Evolutionary conservation across 2,329 filamentous ascomycete genomes (phyloP), one percentile per base, ranked within the genome.

Genomic region (Arthrobotrys iridis): DNA sequence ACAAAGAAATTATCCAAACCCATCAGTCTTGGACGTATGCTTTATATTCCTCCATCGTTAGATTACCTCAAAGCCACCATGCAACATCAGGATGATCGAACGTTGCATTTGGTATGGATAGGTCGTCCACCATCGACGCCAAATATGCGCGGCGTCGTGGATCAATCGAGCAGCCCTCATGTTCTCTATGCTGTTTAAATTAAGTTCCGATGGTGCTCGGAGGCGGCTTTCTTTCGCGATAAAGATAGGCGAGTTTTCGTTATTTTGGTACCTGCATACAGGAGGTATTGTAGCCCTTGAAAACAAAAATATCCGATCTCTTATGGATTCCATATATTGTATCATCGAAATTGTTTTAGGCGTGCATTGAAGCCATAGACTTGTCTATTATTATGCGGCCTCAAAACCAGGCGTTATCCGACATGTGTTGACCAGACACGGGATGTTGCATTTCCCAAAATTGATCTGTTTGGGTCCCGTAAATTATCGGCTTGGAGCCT

Each of bases 141-240:
- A 55, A 55, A 26, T 55, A 37, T 6, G 30, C 18, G 50, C 50
- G 50, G 50, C 50, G 15, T 55, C 30, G 30, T 55, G 18, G 50
- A 22, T 35, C 18, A 3, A 55, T 37, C n/a, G 26, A 35, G 10
- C 15, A 13, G 3, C n/a, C n/a, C n/a, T n/a, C n/a, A n/a, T n/a
- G n/a, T n/a, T n/a, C n/a, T n/a, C n/a, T n/a, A n/a, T n/a, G n/a
- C n/a, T 43, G 58, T 20, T 64, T 41, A 64, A 46, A 64, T 64
- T 64, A 64, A 64, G 45, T 55, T 64, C 45, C 60, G 60, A 55
- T 7, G 4, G 3, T 41, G 60, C 45, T 64, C 60, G 60, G 45
- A 40, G 24, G 30, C 45, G 60, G 22, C 26, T 30, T 50, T 37
- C 5, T n/a, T 33, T 45, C 33, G 60, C 35, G 28, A 55, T 52